A percentile compares a stretch with the other conserved stretches of the same genome.
Evolutionary conservation across 192 early-diverging fungal species (phyloP).

Genomic region (Umbelopsis isabellina): DNA sequence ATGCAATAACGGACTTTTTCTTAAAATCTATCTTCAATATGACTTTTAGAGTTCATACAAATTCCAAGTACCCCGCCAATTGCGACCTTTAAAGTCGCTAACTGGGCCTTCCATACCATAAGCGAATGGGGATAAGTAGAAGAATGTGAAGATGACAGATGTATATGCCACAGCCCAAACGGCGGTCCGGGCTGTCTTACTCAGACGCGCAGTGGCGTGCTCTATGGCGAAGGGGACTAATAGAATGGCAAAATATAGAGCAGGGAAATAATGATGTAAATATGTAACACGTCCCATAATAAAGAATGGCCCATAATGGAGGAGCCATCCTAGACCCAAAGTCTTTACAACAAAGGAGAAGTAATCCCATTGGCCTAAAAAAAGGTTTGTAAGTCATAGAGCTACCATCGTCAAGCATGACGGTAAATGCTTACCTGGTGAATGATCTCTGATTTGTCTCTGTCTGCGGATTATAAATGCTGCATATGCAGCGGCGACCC

Average conservation of each 20-base stretch:
- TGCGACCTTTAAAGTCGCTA: constrained; percentile 52
- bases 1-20: too few relatives aligned
- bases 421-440: constrained; percentile 35
- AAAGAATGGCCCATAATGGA: constrained; percentile 94
- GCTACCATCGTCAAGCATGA: constrained; percentile 22
- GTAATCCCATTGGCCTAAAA: constrained; percentile 62
- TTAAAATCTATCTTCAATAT: neutral
- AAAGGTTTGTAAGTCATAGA: neutral
- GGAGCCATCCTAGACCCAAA: constrained; percentile 84
- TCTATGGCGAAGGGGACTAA: constrained; percentile 77
- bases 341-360: constrained; percentile 76
- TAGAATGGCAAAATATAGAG: constrained; percentile 91
- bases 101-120: constrained; percentile 82
- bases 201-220: constrained; percentile 51
- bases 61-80: constrained; percentile 84
- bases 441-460: constrained; percentile 64
- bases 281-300: constrained; percentile 97
- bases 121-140: constrained; percentile 78
- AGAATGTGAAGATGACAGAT: constrained; percentile 58
- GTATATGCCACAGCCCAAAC: constrained; percentile 50
- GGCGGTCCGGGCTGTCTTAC: constrained; percentile 14
- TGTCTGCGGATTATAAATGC: constrained; percentile 66
- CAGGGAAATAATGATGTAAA: constrained; percentile 97
- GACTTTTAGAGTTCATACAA: constrained; percentile 41
- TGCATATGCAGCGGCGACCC: constrained; percentile 43